Conservation (phyloP, 1,284 basidiomycete genomes). For the Peniophora sp. region DNA sequence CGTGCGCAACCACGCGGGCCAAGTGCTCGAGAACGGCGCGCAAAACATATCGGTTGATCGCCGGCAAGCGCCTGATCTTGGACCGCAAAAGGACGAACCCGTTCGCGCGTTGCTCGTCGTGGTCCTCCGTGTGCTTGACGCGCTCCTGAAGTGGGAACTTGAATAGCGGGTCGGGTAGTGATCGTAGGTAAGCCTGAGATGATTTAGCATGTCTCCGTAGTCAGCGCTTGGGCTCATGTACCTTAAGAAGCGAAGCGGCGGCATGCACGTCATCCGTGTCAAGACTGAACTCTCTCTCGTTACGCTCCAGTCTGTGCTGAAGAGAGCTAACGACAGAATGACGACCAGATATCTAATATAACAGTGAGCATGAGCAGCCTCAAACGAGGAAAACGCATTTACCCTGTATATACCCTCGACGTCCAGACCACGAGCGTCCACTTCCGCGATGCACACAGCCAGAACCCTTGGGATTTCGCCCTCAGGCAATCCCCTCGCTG, state of each 20-base stretch:
- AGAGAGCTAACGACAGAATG: conserved; percentile 84
- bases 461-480: conserved; percentile 81
- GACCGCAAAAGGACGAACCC: conserved; percentile 69
- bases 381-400: conserved; percentile 13
- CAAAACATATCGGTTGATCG: conserved; percentile 86
- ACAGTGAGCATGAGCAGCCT: conserved; percentile 4
- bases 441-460: conserved; percentile 76
- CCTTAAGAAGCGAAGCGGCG: conserved; percentile 90
- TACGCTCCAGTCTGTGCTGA: conserved; percentile 83
- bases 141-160: conserved; percentile 78
- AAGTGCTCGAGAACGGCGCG: conserved; percentile 87
- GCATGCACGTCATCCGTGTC: conserved; percentile 83
- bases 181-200: conserved; percentile 74
- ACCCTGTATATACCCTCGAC: conserved; percentile 84
- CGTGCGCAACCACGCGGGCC: conserved; percentile 61
- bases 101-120: conserved; percentile 64
- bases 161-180: conserved; percentile 92
- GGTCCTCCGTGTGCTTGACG: conserved; percentile 72
- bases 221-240: conserved; percentile 28
- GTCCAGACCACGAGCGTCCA: conserved; percentile 76
- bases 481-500: conserved; percentile 67
- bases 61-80: conserved; percentile 78
- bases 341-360: conserved; percentile 66
- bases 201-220: not conserved
- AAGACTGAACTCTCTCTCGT: conserved; percentile 84